These are phyloP conservation scores for Ilex paraguariensis DNA, from an alignment of 305 asterid genomes.

Conservation along the genomic window DNA sequence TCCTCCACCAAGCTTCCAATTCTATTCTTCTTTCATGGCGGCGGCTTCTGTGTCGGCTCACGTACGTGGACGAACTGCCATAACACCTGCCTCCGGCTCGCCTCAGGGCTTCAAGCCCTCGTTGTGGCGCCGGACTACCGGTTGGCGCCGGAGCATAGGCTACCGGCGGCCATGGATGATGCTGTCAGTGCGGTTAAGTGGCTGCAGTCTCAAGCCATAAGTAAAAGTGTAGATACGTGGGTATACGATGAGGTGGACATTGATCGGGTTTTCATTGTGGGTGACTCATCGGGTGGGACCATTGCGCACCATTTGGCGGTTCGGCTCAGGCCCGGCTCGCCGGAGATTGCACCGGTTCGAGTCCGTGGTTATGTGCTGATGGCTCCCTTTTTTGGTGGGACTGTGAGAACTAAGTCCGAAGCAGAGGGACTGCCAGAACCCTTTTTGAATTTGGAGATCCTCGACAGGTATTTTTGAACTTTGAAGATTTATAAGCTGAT, in stretches of 20 bases:
- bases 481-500: too few species aligned
- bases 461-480: constrained; percentile 12
- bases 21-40: constrained; percentile 19
- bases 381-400: constrained; percentile 31
- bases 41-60: constrained; percentile 21
- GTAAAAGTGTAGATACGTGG: background rate
- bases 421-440: constrained; percentile 11
- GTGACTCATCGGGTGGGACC: constrained; percentile 32
- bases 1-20: constrained; percentile 14
- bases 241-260: constrained; percentile 19
- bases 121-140: constrained; percentile 21
- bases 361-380: constrained; percentile 23
- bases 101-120: constrained; percentile 12
- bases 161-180: constrained; percentile 28
- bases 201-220: constrained; percentile 8
- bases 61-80: constrained; percentile 10
- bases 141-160: constrained; percentile 25
- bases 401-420: constrained; percentile 19
- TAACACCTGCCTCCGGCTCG: constrained; percentile 17
- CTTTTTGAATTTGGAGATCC: constrained; percentile 12
- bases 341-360: constrained; percentile 16
- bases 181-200: constrained; percentile 14
- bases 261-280: constrained; percentile 20
- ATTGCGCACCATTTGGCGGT: constrained; percentile 31
- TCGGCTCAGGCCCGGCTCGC: constrained; percentile 16